A percentile compares a stretch with the other conserved stretches of the same genome.
phyloP scores from a whole-genome alignment of 345 rosid species.

The Tarenaya hassleriana region DNA sequence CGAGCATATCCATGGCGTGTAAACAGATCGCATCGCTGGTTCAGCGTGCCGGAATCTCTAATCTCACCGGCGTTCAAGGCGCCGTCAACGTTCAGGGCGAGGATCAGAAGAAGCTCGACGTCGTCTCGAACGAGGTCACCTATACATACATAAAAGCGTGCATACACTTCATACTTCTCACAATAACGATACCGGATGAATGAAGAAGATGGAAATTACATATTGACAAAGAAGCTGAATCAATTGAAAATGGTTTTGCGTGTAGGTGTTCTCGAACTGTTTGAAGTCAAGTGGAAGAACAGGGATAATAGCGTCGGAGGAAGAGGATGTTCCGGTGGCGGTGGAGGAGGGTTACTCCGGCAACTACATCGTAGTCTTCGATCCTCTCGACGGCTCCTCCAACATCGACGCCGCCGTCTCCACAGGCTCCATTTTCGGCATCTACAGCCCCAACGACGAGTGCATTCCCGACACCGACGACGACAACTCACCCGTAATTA shows the following conservation, averaged over 20 bases:
- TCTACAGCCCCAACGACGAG: conserved; percentile 90
- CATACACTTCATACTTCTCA: conserved; percentile 7
- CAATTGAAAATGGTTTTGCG: conserved; percentile 7
- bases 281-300: conserved; percentile 91
- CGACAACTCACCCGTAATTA: conserved; percentile 38
- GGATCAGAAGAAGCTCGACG: conserved; percentile 97
- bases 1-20: conserved; percentile 92
- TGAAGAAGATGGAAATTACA: no score
- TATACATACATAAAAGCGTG: background rate
- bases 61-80: conserved; percentile 88
- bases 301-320: conserved; percentile 92
- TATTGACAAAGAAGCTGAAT: background rate
- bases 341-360: conserved; percentile 94
- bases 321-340: conserved; percentile 96
- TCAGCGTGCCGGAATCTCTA: conserved; percentile 82
- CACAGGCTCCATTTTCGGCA: conserved; percentile 93
- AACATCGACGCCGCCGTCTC: conserved; percentile 94
- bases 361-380: conserved; percentile 84
- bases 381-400: conserved; percentile 95
- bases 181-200: no score
- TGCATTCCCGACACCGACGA: conserved; percentile 67
- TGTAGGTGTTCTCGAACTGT: conserved; percentile 87
- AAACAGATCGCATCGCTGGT: conserved; percentile 96
- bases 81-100: conserved; percentile 93
- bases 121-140: conserved; percentile 83